Conservation (phyloP, 768 basidiomycete species). For the Hypholoma fasciculare region DNA sequence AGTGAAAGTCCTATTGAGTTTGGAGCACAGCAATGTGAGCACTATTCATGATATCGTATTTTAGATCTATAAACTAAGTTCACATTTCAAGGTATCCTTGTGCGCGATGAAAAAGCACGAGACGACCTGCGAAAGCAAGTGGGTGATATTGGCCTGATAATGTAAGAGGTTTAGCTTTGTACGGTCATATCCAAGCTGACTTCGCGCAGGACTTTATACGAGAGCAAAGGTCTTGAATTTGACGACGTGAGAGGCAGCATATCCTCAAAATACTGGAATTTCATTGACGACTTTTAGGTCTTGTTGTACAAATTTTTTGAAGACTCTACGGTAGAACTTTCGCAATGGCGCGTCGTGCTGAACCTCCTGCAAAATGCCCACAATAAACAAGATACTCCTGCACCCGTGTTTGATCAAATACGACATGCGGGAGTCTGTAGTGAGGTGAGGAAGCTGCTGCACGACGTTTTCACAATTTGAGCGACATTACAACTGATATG, state of each 20-base stretch:
- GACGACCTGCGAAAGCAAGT: conserved; percentile 48
- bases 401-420: conserved; percentile 49
- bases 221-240: conserved; percentile 69
- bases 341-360: conserved; percentile 63
- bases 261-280: no score
- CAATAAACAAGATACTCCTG: conserved; percentile 13
- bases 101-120: conserved; percentile 57
- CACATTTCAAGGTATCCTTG: conserved; percentile 57
- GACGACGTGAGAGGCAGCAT: conserved; percentile 44
- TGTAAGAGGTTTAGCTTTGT: conserved; percentile 38
- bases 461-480: neutral
- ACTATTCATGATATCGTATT: no score
- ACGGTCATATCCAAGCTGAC: neutral
- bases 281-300: conserved; percentile 40
- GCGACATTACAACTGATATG: neutral
- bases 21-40: conserved; percentile 63
- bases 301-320: conserved; percentile 75
- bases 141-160: conserved; percentile 58
- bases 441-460: conserved; percentile 46
- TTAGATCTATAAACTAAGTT: no score
- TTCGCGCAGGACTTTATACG: conserved; percentile 48
- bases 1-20: conserved; percentile 55
- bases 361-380: conserved; percentile 26
- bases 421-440: conserved; percentile 57
- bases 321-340: conserved; percentile 49